Conservation (phyloP, 345 rosid genomes). For the Microcos paniculata region DNA sequence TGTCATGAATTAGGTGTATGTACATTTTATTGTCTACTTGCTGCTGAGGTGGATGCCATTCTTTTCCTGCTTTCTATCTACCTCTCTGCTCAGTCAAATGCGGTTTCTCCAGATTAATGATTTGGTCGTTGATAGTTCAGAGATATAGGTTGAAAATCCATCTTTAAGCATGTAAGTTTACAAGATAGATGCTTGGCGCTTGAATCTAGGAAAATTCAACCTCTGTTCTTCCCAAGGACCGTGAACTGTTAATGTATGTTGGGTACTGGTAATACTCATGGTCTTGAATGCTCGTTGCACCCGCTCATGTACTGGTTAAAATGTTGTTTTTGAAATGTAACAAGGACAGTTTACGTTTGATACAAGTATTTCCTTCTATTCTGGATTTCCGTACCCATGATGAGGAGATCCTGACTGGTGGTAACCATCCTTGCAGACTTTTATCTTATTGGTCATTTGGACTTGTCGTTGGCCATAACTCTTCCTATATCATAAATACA, state of each 20-base stretch:
- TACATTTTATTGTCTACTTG: conserved; percentile 6
- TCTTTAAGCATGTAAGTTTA: conserved; percentile 17
- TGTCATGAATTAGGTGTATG: conserved; percentile 10
- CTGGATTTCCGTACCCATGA: conserved; percentile 13
- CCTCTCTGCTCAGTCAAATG: conserved; percentile 10
- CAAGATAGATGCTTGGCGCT: conserved; percentile 26
- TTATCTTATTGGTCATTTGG: conserved; percentile 24
- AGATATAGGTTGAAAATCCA: conserved; percentile 23
- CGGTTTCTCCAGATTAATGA: conserved; percentile 26
- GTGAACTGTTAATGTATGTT: conserved; percentile 15
- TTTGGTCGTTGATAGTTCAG: conserved; percentile 25
- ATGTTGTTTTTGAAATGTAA: conserved; percentile 27
- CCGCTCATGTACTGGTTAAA: conserved; percentile 12
- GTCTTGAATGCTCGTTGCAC: conserved; percentile 23
- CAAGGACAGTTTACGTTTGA: conserved; percentile 19
- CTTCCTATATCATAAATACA: conserved; percentile 12
- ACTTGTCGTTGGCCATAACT: conserved; percentile 26
- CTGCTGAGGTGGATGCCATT: conserved; percentile 9
- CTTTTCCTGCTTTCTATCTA: conserved; percentile 14
- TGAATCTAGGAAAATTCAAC: conserved; percentile 25
- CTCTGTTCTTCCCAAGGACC: conserved; percentile 21
- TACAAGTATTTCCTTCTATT: background rate
- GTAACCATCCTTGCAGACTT: conserved; percentile 31
- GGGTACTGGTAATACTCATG: conserved; percentile 20
- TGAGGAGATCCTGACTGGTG: conserved; percentile 31